Evolutionary conservation across 1,284 basidiomycete genomes (phyloP).

Genomic region (Vanrija pseudolonga): DNA sequence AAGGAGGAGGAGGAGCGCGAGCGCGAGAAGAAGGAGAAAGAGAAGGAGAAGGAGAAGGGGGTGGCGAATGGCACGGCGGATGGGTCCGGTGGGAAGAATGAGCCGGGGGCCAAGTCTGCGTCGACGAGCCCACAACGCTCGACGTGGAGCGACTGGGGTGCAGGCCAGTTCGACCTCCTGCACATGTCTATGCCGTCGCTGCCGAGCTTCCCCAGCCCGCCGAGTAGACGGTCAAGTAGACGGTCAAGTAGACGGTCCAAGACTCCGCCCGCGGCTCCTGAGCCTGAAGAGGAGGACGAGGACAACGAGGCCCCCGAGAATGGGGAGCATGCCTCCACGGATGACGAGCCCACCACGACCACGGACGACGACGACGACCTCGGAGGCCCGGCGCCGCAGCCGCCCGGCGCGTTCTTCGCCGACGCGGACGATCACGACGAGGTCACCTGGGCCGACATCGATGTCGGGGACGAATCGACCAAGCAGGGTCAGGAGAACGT

Average conservation of each 20-base stretch:
- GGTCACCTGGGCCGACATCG: not conserved
- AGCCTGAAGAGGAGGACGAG: not conserved
- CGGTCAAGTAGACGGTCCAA: no score
- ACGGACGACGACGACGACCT: not conserved
- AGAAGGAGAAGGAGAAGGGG: not conserved
- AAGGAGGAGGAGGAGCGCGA: not conserved
- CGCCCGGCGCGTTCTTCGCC: not conserved
- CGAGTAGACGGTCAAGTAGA: no score
- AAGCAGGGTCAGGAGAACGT: not conserved
- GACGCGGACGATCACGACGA: not conserved
- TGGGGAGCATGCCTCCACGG: no score
- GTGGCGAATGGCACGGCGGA: not conserved
- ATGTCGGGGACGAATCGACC: not conserved
- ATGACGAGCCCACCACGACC: no score
- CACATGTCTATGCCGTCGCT: no score
- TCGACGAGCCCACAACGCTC: no score
- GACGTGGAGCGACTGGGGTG: no score
- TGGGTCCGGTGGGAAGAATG: no score
- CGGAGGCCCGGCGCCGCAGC: not conserved
- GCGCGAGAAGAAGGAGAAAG: not conserved
- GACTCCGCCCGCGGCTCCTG: no score
- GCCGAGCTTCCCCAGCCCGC: no score
- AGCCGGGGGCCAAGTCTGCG: no score
- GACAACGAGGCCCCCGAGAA: not conserved
- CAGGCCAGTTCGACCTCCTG: no score